Base-by-base conservation (phyloP, 2,329 filamentous ascomycete species). In the Erysiphe pulchra region DNA sequence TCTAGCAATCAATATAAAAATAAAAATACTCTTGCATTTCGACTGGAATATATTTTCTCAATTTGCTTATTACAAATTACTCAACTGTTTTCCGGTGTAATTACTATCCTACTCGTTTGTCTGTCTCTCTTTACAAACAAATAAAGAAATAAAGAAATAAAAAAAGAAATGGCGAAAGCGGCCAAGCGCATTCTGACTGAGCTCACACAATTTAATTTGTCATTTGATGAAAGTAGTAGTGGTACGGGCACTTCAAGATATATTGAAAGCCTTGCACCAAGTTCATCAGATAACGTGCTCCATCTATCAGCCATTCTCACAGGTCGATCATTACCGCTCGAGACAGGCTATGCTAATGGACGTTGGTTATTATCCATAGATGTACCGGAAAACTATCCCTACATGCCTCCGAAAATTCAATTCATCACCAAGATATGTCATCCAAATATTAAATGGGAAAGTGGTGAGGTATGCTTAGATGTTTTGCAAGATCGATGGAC, bases 401-500 rank as follows among this genome's bases (percentile, higher is more conserved):
- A 80, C 47, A 62, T 71, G 1, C 79, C 90, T 1, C 90, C 90
- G 1, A 69, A 66, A 37, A 77, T 98, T 52, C 67, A 63, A 47
- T 98, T 98, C 65, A 64, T 69, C n/a, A 98, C 85, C 33, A 74
- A 75, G 50, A 75, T 92, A 52, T 80, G 83, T 55, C 85, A 93
- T 64, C 77, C 86, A 42, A 94, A 94, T 62, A 75, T 80, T 41
- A 65, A 70, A 50, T 75, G 74, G 58, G 64, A 66, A 53, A 85
- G 75, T 2, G 90, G 90, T 53, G 86, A 94, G 62, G 90, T 98
- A 57, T 98, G 90, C 61, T 73, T 95, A 28, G 90, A 94, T 58
- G 69, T 95, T 50, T 68, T 98, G 48, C 70, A 71, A 57, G 70
- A 77, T 46, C 70, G 71, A 16, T 95, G 87, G 87, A 80, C 81